These are phyloP conservation scores for Stachybotrys elegans DNA, from an alignment of 2,329 filamentous ascomycete species.

Conservation along the genomic window DNA sequence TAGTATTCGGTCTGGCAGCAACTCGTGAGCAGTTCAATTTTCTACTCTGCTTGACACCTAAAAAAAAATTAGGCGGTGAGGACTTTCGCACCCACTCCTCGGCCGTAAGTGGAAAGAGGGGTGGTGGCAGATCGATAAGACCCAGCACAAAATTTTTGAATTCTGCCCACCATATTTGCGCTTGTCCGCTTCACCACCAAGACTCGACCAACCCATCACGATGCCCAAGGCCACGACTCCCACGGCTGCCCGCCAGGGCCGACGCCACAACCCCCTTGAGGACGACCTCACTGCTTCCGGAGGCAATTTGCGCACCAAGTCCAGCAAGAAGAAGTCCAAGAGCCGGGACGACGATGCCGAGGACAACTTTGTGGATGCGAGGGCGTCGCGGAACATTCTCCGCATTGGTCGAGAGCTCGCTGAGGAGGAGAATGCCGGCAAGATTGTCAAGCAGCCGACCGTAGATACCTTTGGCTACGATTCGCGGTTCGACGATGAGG, in stretches of 20 bases:
- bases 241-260: slow-evolving; percentile 50
- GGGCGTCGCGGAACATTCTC: slow-evolving; percentile 82
- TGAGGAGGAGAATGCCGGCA: slow-evolving; percentile 62
- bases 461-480: slow-evolving; percentile 71
- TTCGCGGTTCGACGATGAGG: slow-evolving; percentile 60
- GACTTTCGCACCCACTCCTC: slow-evolving; percentile 16
- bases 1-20: too few relatives aligned
- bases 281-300: slow-evolving; percentile 75
- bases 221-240: slow-evolving; percentile 78
- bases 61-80: slow-evolving; percentile 30
- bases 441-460: slow-evolving; percentile 33
- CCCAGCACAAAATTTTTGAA: slow-evolving; percentile 30
- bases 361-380: slow-evolving; percentile 77
- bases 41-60: too few relatives aligned
- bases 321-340: slow-evolving; percentile 65
- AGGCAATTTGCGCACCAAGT: slow-evolving; percentile 67
- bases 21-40: too few relatives aligned
- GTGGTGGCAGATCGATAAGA: slow-evolving; percentile 35
- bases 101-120: slow-evolving; percentile 25
- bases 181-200: slow-evolving; percentile 10
- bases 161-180: slow-evolving; percentile 20
- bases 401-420: slow-evolving; percentile 83
- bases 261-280: slow-evolving; percentile 85
- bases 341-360: slow-evolving; percentile 55
- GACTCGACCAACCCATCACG: slow-evolving; percentile 14